Base-by-base conservation (phyloP, 2,329 filamentous ascomycete genomes). In the Colletotrichum falcatum region DNA sequence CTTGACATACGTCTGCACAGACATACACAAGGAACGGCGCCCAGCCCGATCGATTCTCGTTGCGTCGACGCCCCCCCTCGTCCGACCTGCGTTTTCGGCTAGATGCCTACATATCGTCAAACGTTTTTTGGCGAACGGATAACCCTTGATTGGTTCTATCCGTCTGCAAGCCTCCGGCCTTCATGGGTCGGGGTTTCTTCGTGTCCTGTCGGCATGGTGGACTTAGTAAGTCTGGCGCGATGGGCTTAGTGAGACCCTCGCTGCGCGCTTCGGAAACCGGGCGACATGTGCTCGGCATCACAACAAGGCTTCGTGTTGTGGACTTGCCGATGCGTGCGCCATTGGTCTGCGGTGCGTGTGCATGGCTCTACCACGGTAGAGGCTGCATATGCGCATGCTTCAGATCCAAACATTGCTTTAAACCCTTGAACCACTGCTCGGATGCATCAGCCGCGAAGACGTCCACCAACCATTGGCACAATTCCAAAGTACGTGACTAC, bases 1-100 rank as follows among this genome's bases (percentile, higher is more conserved):
- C 20, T 55, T 55, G 53, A 55, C 53, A n/a, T 37, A 55, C 53
- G 33, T 37, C 12, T 37, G 12, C 53, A 55, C 53, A 23, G 33
- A 55, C 53, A 55, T n/a, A 12, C 28, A 9, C 23, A 18, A 30
- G 26, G 26, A 8, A 11, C 26, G 26, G 26, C 6, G 26, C 16
- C 48, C n/a, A n/a, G n/a, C 26, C 2, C 26, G 20, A 26, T 4
- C 48, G 9, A 9, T 18, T 18, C 23, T 51, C 20, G 16, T 14
- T 30, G 48, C 14, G 23, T 14, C 5, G 23, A 49, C 48, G 14
- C 48, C 48, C 48, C 46, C 44, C 7, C 6, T 23, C 37, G 37
- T 28, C 5, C 14, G 11, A 18, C 14, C 23, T 49, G 23, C 23
- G 28, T 28, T 9, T 16, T 30, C 16, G 48, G 26, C 14, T 51